Base-by-base conservation (phyloP, 1,284 basidiomycete species). In the Cutaneotrichosporon cutaneum region DNA sequence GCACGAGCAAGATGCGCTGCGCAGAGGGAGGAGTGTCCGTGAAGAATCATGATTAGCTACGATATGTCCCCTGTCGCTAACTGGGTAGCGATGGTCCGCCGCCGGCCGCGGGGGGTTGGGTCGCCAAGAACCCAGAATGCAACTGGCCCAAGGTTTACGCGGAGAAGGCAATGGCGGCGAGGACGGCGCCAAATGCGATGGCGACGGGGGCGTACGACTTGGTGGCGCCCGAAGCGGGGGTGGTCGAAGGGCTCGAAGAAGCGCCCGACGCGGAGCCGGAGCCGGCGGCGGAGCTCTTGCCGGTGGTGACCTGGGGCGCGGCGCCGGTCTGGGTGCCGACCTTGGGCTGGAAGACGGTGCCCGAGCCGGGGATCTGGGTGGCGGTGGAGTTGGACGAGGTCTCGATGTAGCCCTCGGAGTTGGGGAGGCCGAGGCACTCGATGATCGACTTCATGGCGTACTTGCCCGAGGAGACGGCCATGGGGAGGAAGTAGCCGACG, bases 401-500 rank as follows among this genome's bases (percentile, higher is more conserved):
- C 73, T 81, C 79, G 54, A 78, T 72, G 70, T 79, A 81, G n/a
- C 75, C 74, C 64, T 81, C 73, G 47, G 72, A 70, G 30, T 70
- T 65, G 66, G 65, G 50, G 9, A 53, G 82, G 72, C 86, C 83
- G 67, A 89, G 73, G 81, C 91, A 93, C 26, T 81, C 75, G 63
- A 87, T 82, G 72, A 94, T 83, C 36, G 82, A 81, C 75, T 82
- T 76, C 61, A 84, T 73, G 54, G 71, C 68, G 70, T 71, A 78
- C 57, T 75, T 70, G 64, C 88, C 87, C 45, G 79, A 86, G 74
- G 92, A 82, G 73, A 54, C 87, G 87, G 50, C 82, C 79, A 79
- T 81, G 58, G 88, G 85, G n/a, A 95, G 82, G 68, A 90, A 88
- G 81, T 92, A 94, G 53, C 90, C 90, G 64, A 90, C 84, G 33